Conservation (phyloP, 257 asterid species). For the Solanum gracilifrons region DNA sequence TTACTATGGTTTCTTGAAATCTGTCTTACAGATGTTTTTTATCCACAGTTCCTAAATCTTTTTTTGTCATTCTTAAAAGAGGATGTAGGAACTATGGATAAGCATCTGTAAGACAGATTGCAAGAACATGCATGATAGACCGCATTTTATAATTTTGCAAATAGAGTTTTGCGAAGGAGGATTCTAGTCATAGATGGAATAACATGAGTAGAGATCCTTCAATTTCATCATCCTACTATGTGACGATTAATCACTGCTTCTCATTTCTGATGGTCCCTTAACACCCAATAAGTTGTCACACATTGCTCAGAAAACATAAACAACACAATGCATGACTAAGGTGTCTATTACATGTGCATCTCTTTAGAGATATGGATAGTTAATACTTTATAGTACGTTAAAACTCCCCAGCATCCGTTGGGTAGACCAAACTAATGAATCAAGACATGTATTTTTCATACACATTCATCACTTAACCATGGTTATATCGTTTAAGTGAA, state of each 20-base stretch:
- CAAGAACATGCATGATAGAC: neutral
- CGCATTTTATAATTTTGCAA: neutral
- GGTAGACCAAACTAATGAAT: neutral
- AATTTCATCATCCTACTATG: neutral
- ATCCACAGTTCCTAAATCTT: neutral
- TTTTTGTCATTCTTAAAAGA: neutral
- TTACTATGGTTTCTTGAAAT: neutral
- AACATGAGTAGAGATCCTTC: neutral
- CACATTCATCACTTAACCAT: neutral
- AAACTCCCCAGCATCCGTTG: neutral
- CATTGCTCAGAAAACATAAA: neutral
- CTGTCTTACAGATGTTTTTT: neutral
- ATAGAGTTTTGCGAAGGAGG: neutral
- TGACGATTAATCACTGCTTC: neutral
- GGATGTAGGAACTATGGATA: neutral
- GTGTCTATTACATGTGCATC: neutral
- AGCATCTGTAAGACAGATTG: neutral
- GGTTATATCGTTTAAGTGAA: neutral
- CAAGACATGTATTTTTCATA: neutral
- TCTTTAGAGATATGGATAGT: neutral
- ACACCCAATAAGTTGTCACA: neutral
- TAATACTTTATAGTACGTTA: neutral
- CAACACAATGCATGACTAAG: neutral
- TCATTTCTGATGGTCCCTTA: neutral
- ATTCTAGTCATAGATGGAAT: neutral